phyloP scores from a whole-genome alignment of 2,329 filamentous ascomycete species.

The Fusarium staphyleae region DNA sequence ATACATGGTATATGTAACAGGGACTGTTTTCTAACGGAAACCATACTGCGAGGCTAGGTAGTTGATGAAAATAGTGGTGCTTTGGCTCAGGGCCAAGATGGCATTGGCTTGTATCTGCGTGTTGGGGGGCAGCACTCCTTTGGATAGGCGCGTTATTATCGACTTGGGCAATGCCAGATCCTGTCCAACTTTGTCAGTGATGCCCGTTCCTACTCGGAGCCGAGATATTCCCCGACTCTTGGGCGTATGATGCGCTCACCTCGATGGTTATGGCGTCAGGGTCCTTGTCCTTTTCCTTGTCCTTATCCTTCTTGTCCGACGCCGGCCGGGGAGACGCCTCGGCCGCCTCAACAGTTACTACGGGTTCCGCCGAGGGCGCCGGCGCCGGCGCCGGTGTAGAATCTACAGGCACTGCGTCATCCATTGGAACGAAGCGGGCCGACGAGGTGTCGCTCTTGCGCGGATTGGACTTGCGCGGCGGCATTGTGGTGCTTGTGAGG shows the following conservation, averaged over 20 bases:
- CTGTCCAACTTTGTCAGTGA: too few species aligned
- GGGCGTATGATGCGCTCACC: conserved; percentile 47
- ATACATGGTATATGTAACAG: not conserved
- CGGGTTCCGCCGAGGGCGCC: conserved; percentile 26
- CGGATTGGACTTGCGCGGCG: conserved; percentile 62
- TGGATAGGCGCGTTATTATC: conserved; percentile 80
- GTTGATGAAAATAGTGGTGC: conserved; percentile 83
- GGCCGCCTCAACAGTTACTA: conserved; percentile 15
- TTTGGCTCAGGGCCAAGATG: conserved; percentile 79
- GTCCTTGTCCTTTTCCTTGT: conserved; percentile 46
- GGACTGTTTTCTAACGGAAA: too few species aligned
- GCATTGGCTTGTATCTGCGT: conserved; percentile 87
- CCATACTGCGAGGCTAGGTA: conserved; percentile 78
- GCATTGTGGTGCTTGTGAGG: conserved; percentile 51
- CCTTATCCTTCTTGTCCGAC: conserved; percentile 45
- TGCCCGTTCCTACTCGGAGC: too few species aligned
- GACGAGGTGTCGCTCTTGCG: conserved; percentile 56
- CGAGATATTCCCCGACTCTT: too few species aligned
- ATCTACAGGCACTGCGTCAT: conserved; percentile 47
- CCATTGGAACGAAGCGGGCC: conserved; percentile 54
- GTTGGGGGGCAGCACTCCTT: conserved; percentile 79
- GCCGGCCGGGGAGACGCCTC: conserved; percentile 36
- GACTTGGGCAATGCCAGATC: conserved; percentile 81
- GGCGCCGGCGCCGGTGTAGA: conserved; percentile 22
- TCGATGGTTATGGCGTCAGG: conserved; percentile 58